A percentile compares a stretch with the other conserved stretches of the same genome.
phyloP scores from a whole-genome alignment of 495 filamentous ascomycete species.

The Neurospora discreta region DNA sequence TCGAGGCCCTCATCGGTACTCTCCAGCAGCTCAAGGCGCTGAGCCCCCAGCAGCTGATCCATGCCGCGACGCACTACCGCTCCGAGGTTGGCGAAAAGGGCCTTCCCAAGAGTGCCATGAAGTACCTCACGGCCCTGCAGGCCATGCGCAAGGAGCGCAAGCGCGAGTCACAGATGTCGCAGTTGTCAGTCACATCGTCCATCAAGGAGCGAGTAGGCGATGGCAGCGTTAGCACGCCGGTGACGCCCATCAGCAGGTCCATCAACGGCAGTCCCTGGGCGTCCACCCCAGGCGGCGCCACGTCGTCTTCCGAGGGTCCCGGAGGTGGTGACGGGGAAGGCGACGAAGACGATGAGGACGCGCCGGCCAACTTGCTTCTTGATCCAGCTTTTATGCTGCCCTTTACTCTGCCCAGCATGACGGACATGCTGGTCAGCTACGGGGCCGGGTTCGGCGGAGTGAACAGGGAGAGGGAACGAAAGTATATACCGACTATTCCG shows the following conservation, averaged over 20 bases:
- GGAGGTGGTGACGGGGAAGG: conserved; percentile 10
- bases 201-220: conserved; percentile 14
- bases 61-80: conserved; percentile 84
- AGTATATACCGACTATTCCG: conserved; percentile 94
- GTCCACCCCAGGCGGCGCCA: conserved; percentile 20
- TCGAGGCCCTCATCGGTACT: conserved; percentile 74
- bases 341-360: conserved; percentile 46
- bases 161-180: conserved; percentile 13
- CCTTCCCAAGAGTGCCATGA: conserved; percentile 74
- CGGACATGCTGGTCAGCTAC: conserved; percentile 92
- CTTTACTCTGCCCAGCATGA: conserved; percentile 87
- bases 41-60: conserved; percentile 80
- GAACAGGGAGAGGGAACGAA: conserved; percentile 82
- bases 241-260: background rate
- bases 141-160: conserved; percentile 44
- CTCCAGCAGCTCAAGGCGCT: conserved; percentile 78
- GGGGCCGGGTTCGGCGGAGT: conserved; percentile 89
- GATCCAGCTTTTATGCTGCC: conserved; percentile 90
- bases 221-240: background rate
- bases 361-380: conserved; percentile 61
- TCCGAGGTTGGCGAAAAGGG: conserved; percentile 92
- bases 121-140: conserved; percentile 72
- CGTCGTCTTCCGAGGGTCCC: conserved; percentile 8
- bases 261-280: conserved; percentile 16
- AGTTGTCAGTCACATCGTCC: conserved; percentile 19